A percentile compares a stretch with the other conserved stretches of the same genome.
Evolutionary conservation across 2,329 filamentous ascomycete species (phyloP).

Genomic region (Colletotrichum tofieldiae): DNA sequence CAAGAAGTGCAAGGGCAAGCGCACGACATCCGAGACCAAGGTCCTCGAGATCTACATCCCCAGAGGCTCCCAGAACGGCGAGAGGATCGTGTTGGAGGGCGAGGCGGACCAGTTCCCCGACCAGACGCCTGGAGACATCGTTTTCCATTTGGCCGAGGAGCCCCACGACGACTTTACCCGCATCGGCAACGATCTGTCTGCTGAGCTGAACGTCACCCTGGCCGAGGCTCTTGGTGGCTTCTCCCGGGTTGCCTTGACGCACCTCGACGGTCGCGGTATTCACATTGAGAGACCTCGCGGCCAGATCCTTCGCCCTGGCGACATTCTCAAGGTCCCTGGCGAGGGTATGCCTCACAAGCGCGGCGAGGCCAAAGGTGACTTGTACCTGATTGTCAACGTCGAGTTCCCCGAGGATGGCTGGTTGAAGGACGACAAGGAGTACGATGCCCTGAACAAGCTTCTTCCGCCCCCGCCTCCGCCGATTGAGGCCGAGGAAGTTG

Average conservation of each 20-base stretch:
- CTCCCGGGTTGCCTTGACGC: slow-evolving; percentile 89
- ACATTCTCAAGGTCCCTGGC: slow-evolving; percentile 87
- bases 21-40: slow-evolving; percentile 90
- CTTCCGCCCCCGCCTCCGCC: slow-evolving; percentile 76
- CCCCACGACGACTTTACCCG: slow-evolving; percentile 87
- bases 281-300: slow-evolving; percentile 84
- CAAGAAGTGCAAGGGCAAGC: slow-evolving; percentile 98
- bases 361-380: slow-evolving; percentile 85
- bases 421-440: slow-evolving; percentile 79
- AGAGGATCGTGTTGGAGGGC: slow-evolving; percentile 90
- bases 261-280: slow-evolving; percentile 94
- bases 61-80: slow-evolving; percentile 86
- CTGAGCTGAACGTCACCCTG: slow-evolving; percentile 85
- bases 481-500: slow-evolving; percentile 81
- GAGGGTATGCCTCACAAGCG: slow-evolving; percentile 97
- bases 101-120: slow-evolving; percentile 95
- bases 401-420: slow-evolving; percentile 92
- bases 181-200: slow-evolving; percentile 86
- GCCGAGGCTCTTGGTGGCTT: slow-evolving; percentile 91
- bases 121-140: slow-evolving; percentile 91
- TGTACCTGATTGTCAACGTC: slow-evolving; percentile 89
- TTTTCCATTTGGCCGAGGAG: slow-evolving; percentile 89
- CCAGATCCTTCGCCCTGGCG: slow-evolving; percentile 85
- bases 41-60: slow-evolving; percentile 97
- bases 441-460: slow-evolving; percentile 81